A percentile compares a stretch with the other conserved stretches of the same genome.
These are phyloP conservation scores for Beauveria pseudobassiana DNA, from an alignment of 2,329 filamentous ascomycete species.

Conservation along the genomic window DNA sequence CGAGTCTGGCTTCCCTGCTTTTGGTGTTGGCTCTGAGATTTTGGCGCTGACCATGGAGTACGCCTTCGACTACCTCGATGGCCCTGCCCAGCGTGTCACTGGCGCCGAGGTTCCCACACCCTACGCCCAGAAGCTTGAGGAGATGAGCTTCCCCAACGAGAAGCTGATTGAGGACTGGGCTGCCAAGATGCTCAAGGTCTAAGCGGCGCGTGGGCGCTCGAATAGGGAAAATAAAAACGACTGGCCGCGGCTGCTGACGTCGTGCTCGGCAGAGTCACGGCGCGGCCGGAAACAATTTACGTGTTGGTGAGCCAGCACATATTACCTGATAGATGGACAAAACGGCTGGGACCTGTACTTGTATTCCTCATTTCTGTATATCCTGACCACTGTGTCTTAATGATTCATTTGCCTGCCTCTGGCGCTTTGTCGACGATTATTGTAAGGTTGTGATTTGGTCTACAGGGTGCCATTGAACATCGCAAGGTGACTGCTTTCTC, in stretches of 20 bases:
- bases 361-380: constrained; percentile 33
- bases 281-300: background rate
- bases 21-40: constrained; percentile 87
- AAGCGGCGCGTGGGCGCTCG: constrained; percentile 23
- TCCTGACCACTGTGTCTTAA: constrained; percentile 25
- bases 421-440: background rate
- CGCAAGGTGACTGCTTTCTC: background rate
- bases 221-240: background rate
- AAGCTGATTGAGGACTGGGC: constrained; percentile 79
- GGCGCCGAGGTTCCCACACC: constrained; percentile 96
- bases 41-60: constrained; percentile 95
- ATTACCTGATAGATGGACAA: constrained; percentile 29
- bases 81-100: constrained; percentile 87
- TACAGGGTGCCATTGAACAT: background rate
- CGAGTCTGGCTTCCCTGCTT: constrained; percentile 94
- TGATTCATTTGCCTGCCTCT: constrained; percentile 18
- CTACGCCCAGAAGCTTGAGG: constrained; percentile 86
- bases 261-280: background rate
- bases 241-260: background rate
- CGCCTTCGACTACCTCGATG: constrained; percentile 94
- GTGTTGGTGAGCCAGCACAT: constrained; percentile 14
- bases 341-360: constrained; percentile 32
- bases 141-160: constrained; percentile 92
- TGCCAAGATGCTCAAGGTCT: constrained; percentile 80
- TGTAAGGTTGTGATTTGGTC: background rate